Conservation (phyloP, 2,329 filamentous ascomycete species). For the Nemania sp. region DNA sequence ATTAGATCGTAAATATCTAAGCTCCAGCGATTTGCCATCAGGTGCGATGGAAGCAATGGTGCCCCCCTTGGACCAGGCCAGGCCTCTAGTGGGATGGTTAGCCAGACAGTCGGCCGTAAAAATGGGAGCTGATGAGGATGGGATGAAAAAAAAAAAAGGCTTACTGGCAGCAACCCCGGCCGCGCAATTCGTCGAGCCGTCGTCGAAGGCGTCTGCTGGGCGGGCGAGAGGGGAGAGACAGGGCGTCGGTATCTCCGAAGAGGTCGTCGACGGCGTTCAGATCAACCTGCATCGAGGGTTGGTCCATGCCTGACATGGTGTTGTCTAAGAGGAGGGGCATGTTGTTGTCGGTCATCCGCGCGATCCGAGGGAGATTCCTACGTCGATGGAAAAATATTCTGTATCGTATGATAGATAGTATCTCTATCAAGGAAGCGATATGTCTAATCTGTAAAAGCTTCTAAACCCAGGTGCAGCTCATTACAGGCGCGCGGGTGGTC, state of each 20-base stretch:
- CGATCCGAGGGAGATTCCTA: background rate
- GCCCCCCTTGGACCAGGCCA: conserved; percentile 87
- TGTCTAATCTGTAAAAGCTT: too few relatives aligned
- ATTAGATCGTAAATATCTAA: conserved; percentile 73
- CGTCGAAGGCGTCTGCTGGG: conserved; percentile 70
- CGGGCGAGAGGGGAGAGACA: conserved; percentile 57
- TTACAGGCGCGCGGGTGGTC: too few relatives aligned
- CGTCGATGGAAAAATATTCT: background rate
- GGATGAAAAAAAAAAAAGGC: conserved; percentile 41
- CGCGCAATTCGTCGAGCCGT: conserved; percentile 76
- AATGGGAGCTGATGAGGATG: background rate
- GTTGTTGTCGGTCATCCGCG: conserved; percentile 44
- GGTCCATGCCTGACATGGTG: conserved; percentile 61
- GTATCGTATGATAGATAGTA: background rate
- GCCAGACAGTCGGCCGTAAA: conserved; percentile 24
- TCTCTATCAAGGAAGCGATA: too few relatives aligned
- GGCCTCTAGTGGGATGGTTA: conserved; percentile 57
- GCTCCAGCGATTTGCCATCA: conserved; percentile 71
- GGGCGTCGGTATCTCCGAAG: conserved; percentile 70
- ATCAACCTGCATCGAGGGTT: conserved; percentile 54
- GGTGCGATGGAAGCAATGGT: conserved; percentile 80
- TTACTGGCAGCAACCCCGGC: conserved; percentile 81
- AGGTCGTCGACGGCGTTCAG: conserved; percentile 72
- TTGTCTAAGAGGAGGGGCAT: conserved; percentile 60
- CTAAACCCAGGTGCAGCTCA: too few relatives aligned